Percentiles rank a stretch among this genome's conserved stretches.
Conservation (phyloP, 1,139 yeast species). For the Lizanozyma gosingica region DNA sequence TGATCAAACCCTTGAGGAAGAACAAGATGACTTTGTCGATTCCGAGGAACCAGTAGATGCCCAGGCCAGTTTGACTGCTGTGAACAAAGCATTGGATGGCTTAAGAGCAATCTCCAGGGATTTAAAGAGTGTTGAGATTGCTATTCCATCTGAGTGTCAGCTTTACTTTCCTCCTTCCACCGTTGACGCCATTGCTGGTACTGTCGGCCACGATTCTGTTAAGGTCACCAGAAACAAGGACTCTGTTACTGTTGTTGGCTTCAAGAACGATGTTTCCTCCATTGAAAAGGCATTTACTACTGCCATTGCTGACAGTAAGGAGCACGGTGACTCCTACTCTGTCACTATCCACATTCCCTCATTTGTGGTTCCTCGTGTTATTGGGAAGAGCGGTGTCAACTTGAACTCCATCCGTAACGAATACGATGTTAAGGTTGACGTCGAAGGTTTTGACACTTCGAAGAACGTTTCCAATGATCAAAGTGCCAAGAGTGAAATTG, state of each 20-base stretch:
- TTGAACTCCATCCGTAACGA: conserved; percentile 66
- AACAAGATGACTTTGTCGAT: conserved; percentile 24
- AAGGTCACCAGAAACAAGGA: conserved; percentile 24
- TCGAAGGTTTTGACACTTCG: conserved; percentile 27
- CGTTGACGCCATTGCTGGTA: conserved; percentile 38
- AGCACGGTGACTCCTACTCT: conserved; percentile 12
- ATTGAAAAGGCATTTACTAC: background rate
- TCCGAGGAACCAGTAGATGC: conserved; percentile 14
- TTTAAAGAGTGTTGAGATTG: conserved; percentile 43
- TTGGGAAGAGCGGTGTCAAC: conserved; percentile 83
- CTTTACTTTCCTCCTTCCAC: conserved; percentile 22
- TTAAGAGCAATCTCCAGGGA: conserved; percentile 53
- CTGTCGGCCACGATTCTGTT: conserved; percentile 32
- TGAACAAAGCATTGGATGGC: conserved; percentile 41
- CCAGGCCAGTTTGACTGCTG: conserved; percentile 34
- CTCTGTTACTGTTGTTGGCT: conserved; percentile 9
- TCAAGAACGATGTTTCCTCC: conserved; percentile 13
- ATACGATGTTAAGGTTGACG: conserved; percentile 71
- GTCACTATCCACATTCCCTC: conserved; percentile 13
- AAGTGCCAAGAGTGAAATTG: conserved; percentile 46
- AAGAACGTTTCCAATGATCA: conserved; percentile 20
- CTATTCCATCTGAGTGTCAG: conserved; percentile 51
- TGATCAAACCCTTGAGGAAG: conserved; percentile 12
- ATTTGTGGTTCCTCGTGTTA: conserved; percentile 41
- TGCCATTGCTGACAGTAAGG: conserved; percentile 2